These are phyloP conservation scores for Fusarium sterilihyphosum DNA, from an alignment of 2,329 filamentous ascomycete genomes.

Conservation along the genomic window DNA sequence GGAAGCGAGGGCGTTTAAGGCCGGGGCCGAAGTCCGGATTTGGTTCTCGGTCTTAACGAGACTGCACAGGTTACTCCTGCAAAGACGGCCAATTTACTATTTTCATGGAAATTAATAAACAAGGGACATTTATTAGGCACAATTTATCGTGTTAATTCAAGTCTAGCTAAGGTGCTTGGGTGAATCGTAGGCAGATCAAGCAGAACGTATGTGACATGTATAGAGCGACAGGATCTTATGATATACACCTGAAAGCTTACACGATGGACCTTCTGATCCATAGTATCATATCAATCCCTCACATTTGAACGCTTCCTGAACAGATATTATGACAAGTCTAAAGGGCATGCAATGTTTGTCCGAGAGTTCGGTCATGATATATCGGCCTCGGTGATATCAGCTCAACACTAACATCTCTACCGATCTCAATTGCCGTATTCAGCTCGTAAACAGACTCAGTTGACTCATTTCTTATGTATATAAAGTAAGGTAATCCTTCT, in stretches of 20 bases:
- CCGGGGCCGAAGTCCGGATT: conserved; percentile 16
- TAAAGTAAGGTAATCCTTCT: background rate
- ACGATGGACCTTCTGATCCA: background rate
- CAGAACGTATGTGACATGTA: background rate
- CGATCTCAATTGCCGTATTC: background rate
- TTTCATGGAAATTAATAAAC: background rate
- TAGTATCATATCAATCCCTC: background rate
- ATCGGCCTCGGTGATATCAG: conserved; percentile 30
- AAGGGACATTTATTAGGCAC: no score
- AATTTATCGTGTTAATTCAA: no score
- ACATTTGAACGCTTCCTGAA: background rate
- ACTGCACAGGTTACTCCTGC: background rate
- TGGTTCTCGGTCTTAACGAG: conserved; percentile 5
- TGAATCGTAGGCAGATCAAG: background rate
- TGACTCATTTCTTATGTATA: conserved; percentile 1
- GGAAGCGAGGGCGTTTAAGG: background rate
- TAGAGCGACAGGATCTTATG: background rate
- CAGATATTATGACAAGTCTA: background rate
- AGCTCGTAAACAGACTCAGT: background rate
- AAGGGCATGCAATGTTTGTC: background rate
- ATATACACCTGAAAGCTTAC: background rate
- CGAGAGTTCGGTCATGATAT: conserved; percentile 5
- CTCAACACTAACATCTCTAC: background rate
- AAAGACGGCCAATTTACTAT: background rate
- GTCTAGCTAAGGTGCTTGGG: background rate